Conservation (phyloP, 1,139 yeast genomes). For the Candida pseudoviswanathii region DNA sequence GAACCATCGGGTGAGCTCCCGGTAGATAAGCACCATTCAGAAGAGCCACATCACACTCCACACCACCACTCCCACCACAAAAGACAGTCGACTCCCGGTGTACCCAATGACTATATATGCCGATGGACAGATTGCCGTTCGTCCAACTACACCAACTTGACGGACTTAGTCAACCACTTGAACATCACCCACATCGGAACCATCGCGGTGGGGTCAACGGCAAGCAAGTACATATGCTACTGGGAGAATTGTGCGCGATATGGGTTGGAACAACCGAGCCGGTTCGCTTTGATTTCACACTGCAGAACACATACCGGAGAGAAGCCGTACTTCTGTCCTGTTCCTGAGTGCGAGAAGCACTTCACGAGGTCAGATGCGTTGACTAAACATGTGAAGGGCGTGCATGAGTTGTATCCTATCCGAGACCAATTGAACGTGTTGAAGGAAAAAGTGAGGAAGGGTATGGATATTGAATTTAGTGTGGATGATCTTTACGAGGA, state of each 20-base stretch:
- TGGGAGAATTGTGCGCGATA: slow-evolving; percentile 64
- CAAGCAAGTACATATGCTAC: slow-evolving; percentile 52
- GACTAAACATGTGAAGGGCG: slow-evolving; percentile 63
- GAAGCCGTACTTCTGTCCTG: slow-evolving; percentile 65
- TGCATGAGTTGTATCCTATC: slow-evolving; percentile 53
- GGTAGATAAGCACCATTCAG: not conserved
- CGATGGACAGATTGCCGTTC: slow-evolving; percentile 38
- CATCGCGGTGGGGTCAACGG: slow-evolving; percentile 17
- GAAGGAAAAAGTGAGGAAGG: slow-evolving; percentile 24
- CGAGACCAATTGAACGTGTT: slow-evolving; percentile 36
- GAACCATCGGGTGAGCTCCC: not conserved
- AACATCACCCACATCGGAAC: slow-evolving; percentile 29
- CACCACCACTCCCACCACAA: not conserved
- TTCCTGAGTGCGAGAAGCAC: slow-evolving; percentile 68
- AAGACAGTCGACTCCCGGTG: not conserved
- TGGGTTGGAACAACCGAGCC: slow-evolving; percentile 58
- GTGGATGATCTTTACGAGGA: slow-evolving; percentile 27
- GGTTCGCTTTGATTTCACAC: slow-evolving; percentile 64
- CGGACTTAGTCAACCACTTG: slow-evolving; percentile 37
- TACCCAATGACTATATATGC: slow-evolving; percentile 24
- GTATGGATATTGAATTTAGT: slow-evolving; percentile 17
- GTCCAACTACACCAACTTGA: slow-evolving; percentile 22
- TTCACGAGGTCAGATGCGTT: slow-evolving; percentile 64
- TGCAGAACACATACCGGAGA: slow-evolving; percentile 69
- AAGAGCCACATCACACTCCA: slow-evolving; percentile 1